Evolutionary conservation across 2,329 filamentous ascomycete genomes (phyloP).

Genomic region (Chaetothyriales sp.): DNA sequence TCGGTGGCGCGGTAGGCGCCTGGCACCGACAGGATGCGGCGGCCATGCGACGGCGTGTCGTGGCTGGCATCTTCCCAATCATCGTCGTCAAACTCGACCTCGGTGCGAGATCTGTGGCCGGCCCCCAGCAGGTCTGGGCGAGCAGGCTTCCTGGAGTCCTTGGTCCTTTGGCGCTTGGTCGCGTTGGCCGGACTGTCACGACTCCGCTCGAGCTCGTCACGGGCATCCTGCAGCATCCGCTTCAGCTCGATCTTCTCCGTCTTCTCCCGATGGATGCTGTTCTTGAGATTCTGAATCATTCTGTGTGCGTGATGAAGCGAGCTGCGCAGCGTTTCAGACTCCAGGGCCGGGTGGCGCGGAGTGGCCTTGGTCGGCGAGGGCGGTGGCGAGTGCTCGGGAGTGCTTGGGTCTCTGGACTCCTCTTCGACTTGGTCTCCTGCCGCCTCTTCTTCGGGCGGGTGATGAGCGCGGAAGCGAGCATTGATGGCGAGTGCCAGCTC

Average conservation of each 20-base stretch:
- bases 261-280: conserved; percentile 93
- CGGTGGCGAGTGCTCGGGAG: conserved; percentile 81
- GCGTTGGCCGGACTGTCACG: conserved; percentile 32
- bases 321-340: conserved; percentile 88
- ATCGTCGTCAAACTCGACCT: conserved; percentile 64
- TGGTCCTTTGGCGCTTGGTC: conserved; percentile 46
- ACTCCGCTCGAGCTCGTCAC: conserved; percentile 72
- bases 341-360: conserved; percentile 70
- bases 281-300: conserved; percentile 91
- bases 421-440: conserved; percentile 44
- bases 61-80: conserved; percentile 79
- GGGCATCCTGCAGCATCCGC: conserved; percentile 85
- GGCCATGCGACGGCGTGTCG: conserved; percentile 25
- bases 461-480: conserved; percentile 53
- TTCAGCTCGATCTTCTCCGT: conserved; percentile 94
- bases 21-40: conserved; percentile 17
- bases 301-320: conserved; percentile 88
- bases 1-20: conserved; percentile 28
- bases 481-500: conserved; percentile 78
- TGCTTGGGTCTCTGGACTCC: conserved; percentile 53
- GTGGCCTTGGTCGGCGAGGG: conserved; percentile 83
- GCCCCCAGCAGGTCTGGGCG: conserved; percentile 63
- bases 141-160: conserved; percentile 61
- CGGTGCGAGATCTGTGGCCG: conserved; percentile 58
- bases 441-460: conserved; percentile 30